Base-by-base conservation (phyloP, 306 rosid genomes). In the Mucuna pruriens region DNA sequence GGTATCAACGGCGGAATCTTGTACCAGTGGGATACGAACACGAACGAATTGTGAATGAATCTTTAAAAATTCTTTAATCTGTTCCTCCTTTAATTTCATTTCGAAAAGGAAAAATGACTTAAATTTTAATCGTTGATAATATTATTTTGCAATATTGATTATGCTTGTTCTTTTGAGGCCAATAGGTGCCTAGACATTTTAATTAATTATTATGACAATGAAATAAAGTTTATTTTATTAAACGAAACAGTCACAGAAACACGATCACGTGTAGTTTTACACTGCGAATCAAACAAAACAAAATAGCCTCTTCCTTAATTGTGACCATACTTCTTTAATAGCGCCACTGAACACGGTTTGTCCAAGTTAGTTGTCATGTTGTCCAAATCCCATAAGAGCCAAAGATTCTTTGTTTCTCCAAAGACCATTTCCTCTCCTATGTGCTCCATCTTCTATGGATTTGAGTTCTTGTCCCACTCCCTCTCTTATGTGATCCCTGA, bases 381-480 rank as follows among this genome's bases (percentile, higher is more conserved):
- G 60, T 74, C 17, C 26, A 49, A 74, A 39, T 39, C 79, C 51
- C 63, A 40, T 38, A 33, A 71, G 63, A 69, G 44, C 85, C 78
- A 72, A 85, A 86, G 80, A 82, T 83, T 71, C 85, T 76, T 76
- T 57, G 44, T 66, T 80, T 77, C 57, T 80, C 25, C 57, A 75
- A 74, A 62, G 60, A 31, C 36, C 16, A 22, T 7, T 23, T 48
- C 54, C 48, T 63, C 19, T 31, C 15, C 54, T 63, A 71, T 60
- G 70, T 26, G 67, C 45, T 2, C 45, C 74, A 39, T 51, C 54
- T 69, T 71, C 78, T 55, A 8, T 68, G 71, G 61, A 71, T 86
- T 82, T 86, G 58, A 72, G 76, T 71, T 26, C 44, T 48, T 40
- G 36, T 82, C 85, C 75, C 70, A 12, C 82, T 63, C 66, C 72